Percentiles rank a stretch among this genome's conserved stretches.
phyloP scores from a whole-genome alignment of 1,284 basidiomycete genomes.

The Sanghuangporus sanghuang region DNA sequence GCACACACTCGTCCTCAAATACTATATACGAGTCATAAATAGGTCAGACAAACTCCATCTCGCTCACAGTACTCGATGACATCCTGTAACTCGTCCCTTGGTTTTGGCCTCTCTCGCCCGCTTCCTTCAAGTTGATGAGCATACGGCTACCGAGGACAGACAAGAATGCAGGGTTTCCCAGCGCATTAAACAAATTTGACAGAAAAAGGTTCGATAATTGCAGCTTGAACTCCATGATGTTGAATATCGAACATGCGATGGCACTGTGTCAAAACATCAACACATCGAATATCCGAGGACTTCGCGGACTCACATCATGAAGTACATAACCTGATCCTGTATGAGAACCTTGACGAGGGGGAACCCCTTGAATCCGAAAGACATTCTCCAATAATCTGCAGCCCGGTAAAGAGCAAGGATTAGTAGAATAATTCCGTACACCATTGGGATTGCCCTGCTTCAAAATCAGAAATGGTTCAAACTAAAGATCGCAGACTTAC shows the following conservation, averaged over 20 bases:
- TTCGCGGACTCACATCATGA: background rate
- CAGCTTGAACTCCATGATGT: background rate
- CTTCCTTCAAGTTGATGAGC: slow-evolving; percentile 1
- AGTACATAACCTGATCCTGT: slow-evolving; percentile 1
- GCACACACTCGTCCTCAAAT: background rate
- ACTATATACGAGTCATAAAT: background rate
- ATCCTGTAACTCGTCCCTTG: background rate
- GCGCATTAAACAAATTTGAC: background rate
- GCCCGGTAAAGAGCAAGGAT: background rate
- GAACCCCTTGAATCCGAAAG: background rate
- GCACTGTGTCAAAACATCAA: background rate
- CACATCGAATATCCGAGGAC: background rate
- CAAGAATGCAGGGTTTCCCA: slow-evolving; percentile 9
- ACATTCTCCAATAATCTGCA: background rate
- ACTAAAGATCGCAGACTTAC: background rate
- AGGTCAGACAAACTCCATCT: background rate
- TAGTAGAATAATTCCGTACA: background rate
- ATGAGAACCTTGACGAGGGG: slow-evolving; percentile 1
- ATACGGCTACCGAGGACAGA: background rate
- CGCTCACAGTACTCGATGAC: background rate
- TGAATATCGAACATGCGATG: background rate
- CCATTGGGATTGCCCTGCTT: background rate
- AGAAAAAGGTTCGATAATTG: background rate
- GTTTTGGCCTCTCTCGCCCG: background rate
- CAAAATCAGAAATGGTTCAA: background rate